A percentile compares a stretch with the other conserved stretches of the same genome.
phyloP scores from a whole-genome alignment of 306 rosid genomes.

The Nissolia schottii region DNA sequence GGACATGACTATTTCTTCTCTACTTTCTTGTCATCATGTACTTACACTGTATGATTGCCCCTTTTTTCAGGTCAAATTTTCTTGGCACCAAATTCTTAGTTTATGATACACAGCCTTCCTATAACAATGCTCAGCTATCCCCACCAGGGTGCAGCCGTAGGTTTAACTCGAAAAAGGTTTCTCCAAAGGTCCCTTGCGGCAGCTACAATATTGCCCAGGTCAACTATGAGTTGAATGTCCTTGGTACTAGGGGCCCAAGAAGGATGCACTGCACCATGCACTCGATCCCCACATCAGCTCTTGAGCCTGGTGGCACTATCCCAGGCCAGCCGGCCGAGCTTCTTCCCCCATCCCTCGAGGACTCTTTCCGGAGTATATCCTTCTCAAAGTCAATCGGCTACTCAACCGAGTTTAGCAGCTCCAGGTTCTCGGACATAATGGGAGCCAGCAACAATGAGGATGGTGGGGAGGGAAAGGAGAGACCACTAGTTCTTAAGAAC shows the following conservation, averaged over 20 bases:
- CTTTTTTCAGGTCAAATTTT: constrained; percentile 77
- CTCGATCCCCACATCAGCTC: constrained; percentile 70
- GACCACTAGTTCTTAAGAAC: constrained; percentile 79
- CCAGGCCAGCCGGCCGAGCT: constrained; percentile 96
- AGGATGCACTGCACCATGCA: constrained; percentile 90
- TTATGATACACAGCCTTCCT: constrained; percentile 87
- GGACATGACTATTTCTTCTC: not conserved
- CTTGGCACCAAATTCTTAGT: constrained; percentile 96
- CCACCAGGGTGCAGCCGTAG: constrained; percentile 86
- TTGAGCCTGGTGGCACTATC: constrained; percentile 68
- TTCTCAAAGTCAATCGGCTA: constrained; percentile 73
- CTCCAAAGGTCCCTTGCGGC: constrained; percentile 92
- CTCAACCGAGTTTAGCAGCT: constrained; percentile 80
- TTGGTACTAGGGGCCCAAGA: constrained; percentile 94
- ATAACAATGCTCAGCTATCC: constrained; percentile 59
- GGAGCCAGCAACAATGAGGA: constrained; percentile 50
- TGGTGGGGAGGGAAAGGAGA: constrained; percentile 61
- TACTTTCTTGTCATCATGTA: not conserved
- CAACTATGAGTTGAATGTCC: constrained; percentile 83
- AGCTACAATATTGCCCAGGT: constrained; percentile 90
- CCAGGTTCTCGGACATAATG: constrained; percentile 75
- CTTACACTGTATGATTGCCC: not conserved
- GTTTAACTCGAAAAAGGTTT: constrained; percentile 80
- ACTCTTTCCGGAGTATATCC: constrained; percentile 84
- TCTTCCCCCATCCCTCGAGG: constrained; percentile 71